phyloP scores from a whole-genome alignment of 495 filamentous ascomycete species.

The Neurospora sp. region DNA sequence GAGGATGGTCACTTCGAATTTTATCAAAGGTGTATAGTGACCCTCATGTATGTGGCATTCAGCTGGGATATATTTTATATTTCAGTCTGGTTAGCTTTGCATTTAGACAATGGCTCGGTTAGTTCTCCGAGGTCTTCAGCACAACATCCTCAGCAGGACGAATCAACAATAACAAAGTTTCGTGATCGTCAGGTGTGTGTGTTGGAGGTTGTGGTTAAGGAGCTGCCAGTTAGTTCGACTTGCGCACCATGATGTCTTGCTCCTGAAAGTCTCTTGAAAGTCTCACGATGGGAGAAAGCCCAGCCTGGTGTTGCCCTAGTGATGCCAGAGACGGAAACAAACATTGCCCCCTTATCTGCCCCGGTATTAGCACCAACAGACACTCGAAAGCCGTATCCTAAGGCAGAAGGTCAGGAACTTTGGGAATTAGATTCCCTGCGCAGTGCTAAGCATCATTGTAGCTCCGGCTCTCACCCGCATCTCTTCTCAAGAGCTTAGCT shows the following conservation, averaged over 20 bases:
- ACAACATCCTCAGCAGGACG: not conserved
- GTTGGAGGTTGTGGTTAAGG: not conserved
- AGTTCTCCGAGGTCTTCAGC: too few species aligned
- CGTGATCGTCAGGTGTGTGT: not conserved
- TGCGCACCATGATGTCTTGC: not conserved
- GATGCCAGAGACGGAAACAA: not conserved
- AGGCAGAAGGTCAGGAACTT: not conserved
- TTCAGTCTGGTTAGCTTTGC: too few species aligned
- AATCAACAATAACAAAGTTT: not conserved
- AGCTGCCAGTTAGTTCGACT: not conserved
- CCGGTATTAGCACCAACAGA: not conserved
- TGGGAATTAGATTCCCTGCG: not conserved
- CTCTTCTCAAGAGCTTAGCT: constrained; percentile 5
- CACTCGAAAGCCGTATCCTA: not conserved
- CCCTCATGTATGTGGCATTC: too few species aligned
- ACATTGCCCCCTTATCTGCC: not conserved
- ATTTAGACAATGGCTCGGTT: too few species aligned
- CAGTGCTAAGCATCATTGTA: not conserved
- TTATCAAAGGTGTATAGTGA: too few species aligned
- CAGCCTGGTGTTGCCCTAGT: not conserved
- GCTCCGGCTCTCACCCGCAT: not conserved
- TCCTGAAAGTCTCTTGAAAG: not conserved
- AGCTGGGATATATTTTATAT: too few species aligned
- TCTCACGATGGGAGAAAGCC: not conserved
- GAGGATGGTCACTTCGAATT: too few species aligned